Evolutionary conservation across 2,329 filamentous ascomycete genomes (phyloP).

Genomic region (Cylindrodendrum hubeiense): DNA sequence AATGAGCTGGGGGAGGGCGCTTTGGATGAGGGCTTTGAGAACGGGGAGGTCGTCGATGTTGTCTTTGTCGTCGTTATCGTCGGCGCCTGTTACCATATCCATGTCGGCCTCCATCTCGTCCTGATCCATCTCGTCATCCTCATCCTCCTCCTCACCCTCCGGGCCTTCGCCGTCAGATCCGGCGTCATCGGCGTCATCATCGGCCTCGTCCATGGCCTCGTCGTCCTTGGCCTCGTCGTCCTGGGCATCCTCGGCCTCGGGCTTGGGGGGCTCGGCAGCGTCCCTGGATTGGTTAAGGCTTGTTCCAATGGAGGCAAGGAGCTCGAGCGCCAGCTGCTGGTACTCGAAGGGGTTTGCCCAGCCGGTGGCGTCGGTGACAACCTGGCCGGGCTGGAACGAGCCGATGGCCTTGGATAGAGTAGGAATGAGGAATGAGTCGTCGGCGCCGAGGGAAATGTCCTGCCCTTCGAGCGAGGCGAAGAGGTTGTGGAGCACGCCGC

Average conservation of each 20-base stretch:
- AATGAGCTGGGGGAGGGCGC: conserved; percentile 59
- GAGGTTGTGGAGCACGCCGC: conserved; percentile 73
- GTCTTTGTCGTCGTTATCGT: conserved; percentile 53
- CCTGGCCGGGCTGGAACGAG: conserved; percentile 43
- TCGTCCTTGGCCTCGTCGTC: conserved; percentile 56
- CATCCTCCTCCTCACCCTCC: conserved; percentile 52
- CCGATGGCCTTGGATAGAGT: conserved; percentile 51
- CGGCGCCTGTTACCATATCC: conserved; percentile 70
- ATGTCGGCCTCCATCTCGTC: conserved; percentile 74
- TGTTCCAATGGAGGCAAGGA: conserved; percentile 74
- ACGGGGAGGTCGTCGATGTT: conserved; percentile 66
- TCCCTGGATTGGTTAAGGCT: conserved; percentile 65
- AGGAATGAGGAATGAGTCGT: conserved; percentile 52
- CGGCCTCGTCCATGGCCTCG: conserved; percentile 49
- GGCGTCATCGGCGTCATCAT: conserved; percentile 53
- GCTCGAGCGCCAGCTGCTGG: conserved; percentile 69
- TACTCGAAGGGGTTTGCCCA: conserved; percentile 59
- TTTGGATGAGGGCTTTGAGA: conserved; percentile 56
- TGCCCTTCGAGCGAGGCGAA: conserved; percentile 58
- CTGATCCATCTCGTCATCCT: conserved; percentile 67
- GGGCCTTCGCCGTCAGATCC: conserved; percentile 52
- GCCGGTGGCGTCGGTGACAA: conserved; percentile 47
- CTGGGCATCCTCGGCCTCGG: conserved; percentile 53
- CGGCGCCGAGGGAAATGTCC: conserved; percentile 43
- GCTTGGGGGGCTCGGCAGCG: conserved; percentile 35